Conservation (phyloP, 2,329 filamentous ascomycete genomes). For the Calonectria honghensis region DNA sequence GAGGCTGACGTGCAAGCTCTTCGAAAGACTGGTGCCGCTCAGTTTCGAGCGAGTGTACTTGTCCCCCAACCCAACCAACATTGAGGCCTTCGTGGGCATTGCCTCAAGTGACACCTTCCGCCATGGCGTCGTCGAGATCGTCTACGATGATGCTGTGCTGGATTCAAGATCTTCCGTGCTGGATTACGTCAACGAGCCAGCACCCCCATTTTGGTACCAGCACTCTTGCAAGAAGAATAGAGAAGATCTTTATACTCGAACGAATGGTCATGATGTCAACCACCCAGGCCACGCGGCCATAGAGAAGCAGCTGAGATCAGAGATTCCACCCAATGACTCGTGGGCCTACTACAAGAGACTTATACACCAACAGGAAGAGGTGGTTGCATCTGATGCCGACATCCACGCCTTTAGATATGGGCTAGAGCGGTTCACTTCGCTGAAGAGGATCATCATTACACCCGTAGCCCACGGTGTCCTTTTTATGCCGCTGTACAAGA, state of each 20-base stretch:
- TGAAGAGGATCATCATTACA: constrained; percentile 63
- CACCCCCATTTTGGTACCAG: not conserved
- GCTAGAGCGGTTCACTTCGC: constrained; percentile 58
- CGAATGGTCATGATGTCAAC: not conserved
- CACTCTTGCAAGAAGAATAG: not conserved
- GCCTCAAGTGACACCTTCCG: not conserved
- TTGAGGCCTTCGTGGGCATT: not conserved
- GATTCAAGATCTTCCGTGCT: not conserved
- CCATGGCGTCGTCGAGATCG: not conserved
- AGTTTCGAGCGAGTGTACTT: constrained; percentile 1
- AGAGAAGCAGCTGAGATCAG: not conserved
- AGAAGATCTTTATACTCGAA: not conserved
- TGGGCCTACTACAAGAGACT: constrained; percentile 59
- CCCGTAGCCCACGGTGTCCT: constrained; percentile 61
- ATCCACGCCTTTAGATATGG: constrained; percentile 57
- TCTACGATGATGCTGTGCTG: constrained; percentile 16
- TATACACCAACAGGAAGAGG: constrained; percentile 58
- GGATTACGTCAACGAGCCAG: not conserved
- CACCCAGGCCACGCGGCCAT: not conserved
- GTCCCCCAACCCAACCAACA: constrained; percentile 13
- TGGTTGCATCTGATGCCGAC: constrained; percentile 56
- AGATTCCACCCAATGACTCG: constrained; percentile 25
- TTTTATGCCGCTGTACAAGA: constrained; percentile 62
- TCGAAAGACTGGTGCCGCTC: not conserved
- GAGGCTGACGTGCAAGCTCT: constrained; percentile 11